Conservation (phyloP, 2,329 filamentous ascomycete genomes). For the Pseudovirgaria hyperparasitica region DNA sequence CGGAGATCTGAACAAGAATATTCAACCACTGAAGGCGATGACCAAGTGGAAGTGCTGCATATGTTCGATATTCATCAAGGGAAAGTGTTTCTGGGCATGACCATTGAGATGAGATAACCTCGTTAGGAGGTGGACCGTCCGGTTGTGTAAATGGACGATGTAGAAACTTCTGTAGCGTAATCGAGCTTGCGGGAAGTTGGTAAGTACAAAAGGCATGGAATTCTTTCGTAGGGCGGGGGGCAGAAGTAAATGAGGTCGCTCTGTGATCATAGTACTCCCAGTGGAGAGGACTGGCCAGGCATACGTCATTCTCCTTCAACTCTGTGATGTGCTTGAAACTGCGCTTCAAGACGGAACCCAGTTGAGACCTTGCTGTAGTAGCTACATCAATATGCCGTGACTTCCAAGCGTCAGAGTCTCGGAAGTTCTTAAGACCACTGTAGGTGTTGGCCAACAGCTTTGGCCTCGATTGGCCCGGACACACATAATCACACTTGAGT, state of each 20-base stretch:
- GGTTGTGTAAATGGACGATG: constrained; percentile 13
- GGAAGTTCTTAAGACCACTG: too few species aligned
- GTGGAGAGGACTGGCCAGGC: constrained; percentile 32
- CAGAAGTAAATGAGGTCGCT: constrained; percentile 8
- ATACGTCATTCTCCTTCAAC: constrained; percentile 25
- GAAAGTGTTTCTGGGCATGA: constrained; percentile 37
- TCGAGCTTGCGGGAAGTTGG: constrained; percentile 19
- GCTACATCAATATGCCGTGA: too few species aligned
- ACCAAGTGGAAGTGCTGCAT: constrained; percentile 38
- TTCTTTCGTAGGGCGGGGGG: constrained; percentile 7
- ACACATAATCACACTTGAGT: constrained; percentile 14
- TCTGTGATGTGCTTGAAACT: constrained; percentile 10
- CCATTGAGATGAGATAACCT: constrained; percentile 37
- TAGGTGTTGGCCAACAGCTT: too few species aligned
- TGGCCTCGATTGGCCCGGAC: neutral
- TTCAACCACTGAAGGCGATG: constrained; percentile 42
- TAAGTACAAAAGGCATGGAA: constrained; percentile 27
- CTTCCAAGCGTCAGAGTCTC: too few species aligned
- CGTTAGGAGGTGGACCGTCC: constrained; percentile 31
- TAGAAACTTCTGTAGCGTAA: constrained; percentile 28
- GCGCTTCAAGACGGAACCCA: too few species aligned
- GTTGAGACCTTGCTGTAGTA: too few species aligned
- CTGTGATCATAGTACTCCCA: constrained; percentile 21
- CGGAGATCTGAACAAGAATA: constrained; percentile 37
- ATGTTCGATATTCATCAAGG: constrained; percentile 41